phyloP scores from a whole-genome alignment of 129 eudicot species.

The Lactuca sativa region DNA sequence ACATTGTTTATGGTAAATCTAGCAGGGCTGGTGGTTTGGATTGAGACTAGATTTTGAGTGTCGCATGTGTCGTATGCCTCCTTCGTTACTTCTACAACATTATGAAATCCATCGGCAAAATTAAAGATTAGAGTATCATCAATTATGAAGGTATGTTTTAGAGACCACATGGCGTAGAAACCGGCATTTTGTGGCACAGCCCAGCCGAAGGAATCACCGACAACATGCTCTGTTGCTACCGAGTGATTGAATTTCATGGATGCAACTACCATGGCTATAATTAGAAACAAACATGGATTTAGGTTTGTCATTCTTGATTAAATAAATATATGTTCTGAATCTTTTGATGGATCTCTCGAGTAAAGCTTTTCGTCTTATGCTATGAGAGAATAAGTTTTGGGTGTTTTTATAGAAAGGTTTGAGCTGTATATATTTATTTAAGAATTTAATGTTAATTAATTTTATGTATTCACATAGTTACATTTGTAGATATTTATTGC shows the following conservation, averaged over 20 bases:
- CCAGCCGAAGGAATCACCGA: conserved; percentile 50
- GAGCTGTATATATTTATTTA: no score
- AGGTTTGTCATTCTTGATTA: conserved; percentile 2
- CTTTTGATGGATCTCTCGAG: no score
- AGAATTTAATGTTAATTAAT: no score
- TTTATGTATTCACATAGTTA: no score
- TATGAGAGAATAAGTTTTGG: no score
- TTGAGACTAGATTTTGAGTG: not conserved
- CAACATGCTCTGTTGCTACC: conserved; percentile 41
- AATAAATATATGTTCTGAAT: no score
- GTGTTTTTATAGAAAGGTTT: no score
- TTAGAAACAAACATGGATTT: conserved; percentile 18
- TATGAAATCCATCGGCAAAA: conserved; percentile 24
- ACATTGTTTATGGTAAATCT: not conserved
- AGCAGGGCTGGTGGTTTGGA: conserved; percentile 19
- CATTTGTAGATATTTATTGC: no score
- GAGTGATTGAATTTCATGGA: conserved; percentile 25
- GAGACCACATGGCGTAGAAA: conserved; percentile 44
- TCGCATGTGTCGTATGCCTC: conserved; percentile 13
- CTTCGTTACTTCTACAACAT: conserved; percentile 15
- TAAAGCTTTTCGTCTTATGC: not conserved
- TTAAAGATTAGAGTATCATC: conserved; percentile 43
- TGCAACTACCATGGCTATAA: conserved; percentile 18
- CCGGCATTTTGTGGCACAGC: conserved; percentile 30
- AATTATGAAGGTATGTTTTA: conserved; percentile 27